These are phyloP conservation scores for Phoma sp. DNA, from an alignment of 2,329 filamentous ascomycete genomes.

Conservation along the genomic window DNA sequence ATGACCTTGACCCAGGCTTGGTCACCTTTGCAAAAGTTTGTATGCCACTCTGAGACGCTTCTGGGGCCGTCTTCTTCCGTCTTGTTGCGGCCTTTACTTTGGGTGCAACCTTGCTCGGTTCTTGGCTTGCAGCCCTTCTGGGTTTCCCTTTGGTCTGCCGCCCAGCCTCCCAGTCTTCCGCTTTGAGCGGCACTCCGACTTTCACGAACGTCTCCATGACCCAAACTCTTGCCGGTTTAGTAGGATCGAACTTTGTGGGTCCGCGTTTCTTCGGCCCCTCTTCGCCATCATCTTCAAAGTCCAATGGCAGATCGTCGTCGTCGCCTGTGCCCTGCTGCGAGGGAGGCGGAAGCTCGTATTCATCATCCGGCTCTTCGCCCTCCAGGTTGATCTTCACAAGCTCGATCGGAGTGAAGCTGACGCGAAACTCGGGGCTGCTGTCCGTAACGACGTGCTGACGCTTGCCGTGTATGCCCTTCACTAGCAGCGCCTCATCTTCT, in stretches of 20 bases:
- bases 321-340: constrained; percentile 28
- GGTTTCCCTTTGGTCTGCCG: constrained; percentile 31
- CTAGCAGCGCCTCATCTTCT: constrained; percentile 59
- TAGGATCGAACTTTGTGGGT: constrained; percentile 66
- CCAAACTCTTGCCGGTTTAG: constrained; percentile 70
- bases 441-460: constrained; percentile 77
- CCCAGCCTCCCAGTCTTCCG: constrained; percentile 67
- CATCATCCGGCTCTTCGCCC: constrained; percentile 74
- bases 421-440: constrained; percentile 74
- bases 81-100: constrained; percentile 30
- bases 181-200: constrained; percentile 67
- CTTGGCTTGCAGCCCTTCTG: constrained; percentile 29
- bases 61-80: constrained; percentile 27
- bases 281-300: constrained; percentile 40
- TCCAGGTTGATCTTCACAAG: constrained; percentile 80
- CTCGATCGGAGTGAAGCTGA: constrained; percentile 77
- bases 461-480: constrained; percentile 70
- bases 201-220: constrained; percentile 68
- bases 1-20: constrained; percentile 37
- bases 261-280: constrained; percentile 53
- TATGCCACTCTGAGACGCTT: constrained; percentile 33
- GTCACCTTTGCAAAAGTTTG: constrained; percentile 44
- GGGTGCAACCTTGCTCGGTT: constrained; percentile 24
- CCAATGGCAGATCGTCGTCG: constrained; percentile 40
- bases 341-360: constrained; percentile 50